Percentiles rank a stretch among this genome's conserved stretches.
Evolutionary conservation across 2,329 filamentous ascomycete species (phyloP).

Genomic region (Aspergillus texensis): DNA sequence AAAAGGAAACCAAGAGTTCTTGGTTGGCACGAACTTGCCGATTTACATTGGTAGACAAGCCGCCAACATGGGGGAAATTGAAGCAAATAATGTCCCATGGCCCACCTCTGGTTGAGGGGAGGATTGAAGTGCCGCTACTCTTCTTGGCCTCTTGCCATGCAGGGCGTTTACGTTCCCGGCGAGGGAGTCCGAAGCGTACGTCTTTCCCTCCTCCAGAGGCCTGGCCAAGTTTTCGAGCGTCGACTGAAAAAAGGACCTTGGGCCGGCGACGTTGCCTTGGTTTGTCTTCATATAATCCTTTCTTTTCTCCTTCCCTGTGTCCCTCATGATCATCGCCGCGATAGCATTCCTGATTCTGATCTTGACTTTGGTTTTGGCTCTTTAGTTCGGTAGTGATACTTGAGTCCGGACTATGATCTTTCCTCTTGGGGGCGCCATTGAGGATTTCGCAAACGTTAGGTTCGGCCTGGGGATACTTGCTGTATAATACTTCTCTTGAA

Average conservation of each 20-base stretch:
- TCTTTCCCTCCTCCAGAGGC: slow-evolving; percentile 44
- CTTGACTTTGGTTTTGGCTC: slow-evolving; percentile 18
- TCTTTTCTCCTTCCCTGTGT: background rate
- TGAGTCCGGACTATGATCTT: slow-evolving; percentile 3
- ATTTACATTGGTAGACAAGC: slow-evolving; percentile 89
- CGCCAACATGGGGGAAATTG: slow-evolving; percentile 97
- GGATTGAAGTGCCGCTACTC: background rate
- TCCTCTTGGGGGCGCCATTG: background rate
- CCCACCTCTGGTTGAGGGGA: slow-evolving; percentile 26
- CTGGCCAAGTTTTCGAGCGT: slow-evolving; percentile 46
- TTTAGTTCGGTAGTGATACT: slow-evolving; percentile 9
- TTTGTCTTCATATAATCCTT: background rate
- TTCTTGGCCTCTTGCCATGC: slow-evolving; percentile 25
- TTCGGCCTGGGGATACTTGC: slow-evolving; percentile 74
- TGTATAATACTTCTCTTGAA: slow-evolving; percentile 52
- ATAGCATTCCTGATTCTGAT: background rate
- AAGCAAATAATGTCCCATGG: slow-evolving; percentile 81
- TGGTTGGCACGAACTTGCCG: slow-evolving; percentile 92
- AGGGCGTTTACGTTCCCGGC: slow-evolving; percentile 34
- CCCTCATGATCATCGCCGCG: background rate
- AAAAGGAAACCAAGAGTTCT: slow-evolving; percentile 54
- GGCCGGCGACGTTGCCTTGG: slow-evolving; percentile 16
- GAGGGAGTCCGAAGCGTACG: slow-evolving; percentile 44
- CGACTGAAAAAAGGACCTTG: slow-evolving; percentile 46
- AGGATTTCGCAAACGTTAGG: slow-evolving; percentile 51